These are phyloP conservation scores for Alternaria arborescens DNA, from an alignment of 2,329 filamentous ascomycete species.

Conservation along the genomic window DNA sequence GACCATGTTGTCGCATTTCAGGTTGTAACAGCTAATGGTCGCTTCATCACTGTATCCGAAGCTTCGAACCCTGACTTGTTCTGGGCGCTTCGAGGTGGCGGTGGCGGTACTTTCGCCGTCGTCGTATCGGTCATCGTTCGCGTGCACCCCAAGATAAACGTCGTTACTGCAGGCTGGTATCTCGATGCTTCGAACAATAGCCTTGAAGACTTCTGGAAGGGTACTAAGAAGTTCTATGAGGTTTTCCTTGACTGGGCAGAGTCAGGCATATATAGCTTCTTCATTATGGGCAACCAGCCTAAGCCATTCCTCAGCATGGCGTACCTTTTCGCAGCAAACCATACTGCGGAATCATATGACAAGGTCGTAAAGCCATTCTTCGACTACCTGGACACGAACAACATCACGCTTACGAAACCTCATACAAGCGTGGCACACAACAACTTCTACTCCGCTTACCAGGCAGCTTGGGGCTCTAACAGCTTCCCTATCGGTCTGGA, in stretches of 20 bases:
- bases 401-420: conserved; percentile 31
- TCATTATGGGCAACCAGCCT: conserved; percentile 22
- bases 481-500: conserved; percentile 28
- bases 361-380: conserved; percentile 25
- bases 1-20: conserved; percentile 32
- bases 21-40: conserved; percentile 31
- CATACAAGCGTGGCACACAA: conserved; percentile 29
- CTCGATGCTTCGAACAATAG: conserved; percentile 26
- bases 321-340: conserved; percentile 28
- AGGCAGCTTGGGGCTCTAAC: conserved; percentile 28
- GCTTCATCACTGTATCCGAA: conserved; percentile 13
- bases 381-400: conserved; percentile 15
- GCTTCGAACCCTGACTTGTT: conserved; percentile 27
- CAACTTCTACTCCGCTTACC: conserved; percentile 31
- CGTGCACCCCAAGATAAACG: conserved; percentile 32
- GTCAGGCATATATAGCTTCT: conserved; percentile 27
- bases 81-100: conserved; percentile 37
- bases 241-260: conserved; percentile 24
- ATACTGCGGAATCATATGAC: conserved; percentile 22
- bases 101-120: conserved; percentile 30
- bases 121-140: conserved; percentile 24
- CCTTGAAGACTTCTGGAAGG: conserved; percentile 30
- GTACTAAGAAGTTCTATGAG: conserved; percentile 22
- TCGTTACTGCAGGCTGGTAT: conserved; percentile 34
- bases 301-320: conserved; percentile 21